A percentile compares a stretch with the other conserved stretches of the same genome.
Conservation (phyloP, 2,329 filamentous ascomycete species). For the Calycina herbarum region DNA sequence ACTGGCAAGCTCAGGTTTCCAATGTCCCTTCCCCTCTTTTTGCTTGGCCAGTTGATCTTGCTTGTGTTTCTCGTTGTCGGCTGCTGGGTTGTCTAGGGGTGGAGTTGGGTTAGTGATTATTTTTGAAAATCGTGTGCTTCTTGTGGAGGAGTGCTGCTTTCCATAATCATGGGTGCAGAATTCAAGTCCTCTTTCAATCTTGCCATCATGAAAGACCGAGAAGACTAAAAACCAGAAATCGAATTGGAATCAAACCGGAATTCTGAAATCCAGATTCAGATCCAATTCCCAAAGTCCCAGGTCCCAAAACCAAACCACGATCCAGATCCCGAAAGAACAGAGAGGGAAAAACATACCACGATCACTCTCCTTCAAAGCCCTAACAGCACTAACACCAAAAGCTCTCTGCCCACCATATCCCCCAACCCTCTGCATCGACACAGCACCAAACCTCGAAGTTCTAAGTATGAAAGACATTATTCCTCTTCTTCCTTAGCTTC, state of each 20-base stretch:
- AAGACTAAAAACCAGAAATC: not conserved
- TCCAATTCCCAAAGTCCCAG: not conserved
- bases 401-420: conserved; percentile 15
- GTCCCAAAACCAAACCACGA: not conserved
- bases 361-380: conserved; percentile 35
- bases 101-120: not conserved
- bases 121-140: not conserved
- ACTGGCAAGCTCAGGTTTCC: conserved; percentile 75
- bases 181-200: not conserved
- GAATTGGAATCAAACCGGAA: too few species aligned
- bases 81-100: conserved; percentile 32
- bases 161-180: too few species aligned
- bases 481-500: conserved; percentile 35
- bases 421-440: not conserved
- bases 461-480: conserved; percentile 34
- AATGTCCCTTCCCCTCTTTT: conserved; percentile 67
- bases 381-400: conserved; percentile 25
- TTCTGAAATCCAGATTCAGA: too few species aligned
- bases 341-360: conserved; percentile 28
- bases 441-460: conserved; percentile 14
- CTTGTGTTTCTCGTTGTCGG: conserved; percentile 58
- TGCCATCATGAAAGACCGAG: not conserved
- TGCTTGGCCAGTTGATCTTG: conserved; percentile 64
- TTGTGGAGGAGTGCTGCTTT: too few species aligned
- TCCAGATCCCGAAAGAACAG: not conserved